Base-by-base conservation (phyloP, 306 rosid genomes). In the Dalbergia oliveri region DNA sequence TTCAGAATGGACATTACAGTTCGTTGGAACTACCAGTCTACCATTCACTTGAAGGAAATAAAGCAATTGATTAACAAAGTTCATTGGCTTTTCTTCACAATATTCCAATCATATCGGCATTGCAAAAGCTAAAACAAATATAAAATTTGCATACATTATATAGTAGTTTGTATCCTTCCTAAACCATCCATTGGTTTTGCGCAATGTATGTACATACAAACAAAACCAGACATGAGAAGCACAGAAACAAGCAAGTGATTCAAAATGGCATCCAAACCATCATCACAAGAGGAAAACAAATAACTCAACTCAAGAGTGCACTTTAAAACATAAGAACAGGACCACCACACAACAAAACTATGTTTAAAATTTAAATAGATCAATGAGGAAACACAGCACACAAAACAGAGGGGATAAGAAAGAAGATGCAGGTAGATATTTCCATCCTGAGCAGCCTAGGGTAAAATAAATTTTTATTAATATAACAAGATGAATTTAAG, bases 161-260 rank as follows among this genome's bases (percentile, higher is more conserved):
- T 35, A 35, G 47, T 44, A 62, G 43, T 61, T 60, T 14, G n/a
- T 33, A 10, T 39, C 15, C 37, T 53, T 54, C 13, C 18, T 5
- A 4, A 15, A 15, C 39, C 18, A 80, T 34, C 54, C 68, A 68
- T 10, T 78, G 50, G 33, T 49, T 62, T 49, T 62, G 59, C 37
- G 10, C 47, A 31, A 26, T 4, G 51, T 70, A n/a, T 31, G 7
- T 33, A 70, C 12, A 49, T 49, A 11, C 47, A 50, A 9, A 31
- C 44, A 26, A 70, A 10, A 50, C 75, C 45, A 15, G 43, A 31
- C 31, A 51, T 44, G 43, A 31, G 14, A 69, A 2, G 45, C 54
- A 49, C 16, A 49, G 51, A 58, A 59, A 61, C 15, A 78, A 78
- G 44, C 69, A 70, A 68, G 10, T 14, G 21, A 67, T 41, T 67